These are phyloP conservation scores for Fusarium liriodendri DNA, from an alignment of 2,329 filamentous ascomycete genomes.

Conservation along the genomic window DNA sequence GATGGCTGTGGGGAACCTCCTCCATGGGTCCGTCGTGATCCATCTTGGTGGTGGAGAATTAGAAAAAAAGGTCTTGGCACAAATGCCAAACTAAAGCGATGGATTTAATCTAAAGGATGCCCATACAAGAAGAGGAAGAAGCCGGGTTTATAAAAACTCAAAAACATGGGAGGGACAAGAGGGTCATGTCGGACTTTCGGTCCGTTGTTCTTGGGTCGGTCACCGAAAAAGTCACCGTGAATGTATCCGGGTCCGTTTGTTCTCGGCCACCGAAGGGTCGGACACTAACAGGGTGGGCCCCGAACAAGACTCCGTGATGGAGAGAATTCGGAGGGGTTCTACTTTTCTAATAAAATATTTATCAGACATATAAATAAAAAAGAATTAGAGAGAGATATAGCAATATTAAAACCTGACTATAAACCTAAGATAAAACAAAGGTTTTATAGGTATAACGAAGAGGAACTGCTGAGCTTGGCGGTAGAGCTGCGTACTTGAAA, in stretches of 20 bases:
- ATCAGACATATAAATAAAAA: too few relatives aligned
- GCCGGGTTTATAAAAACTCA: background rate
- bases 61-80: background rate
- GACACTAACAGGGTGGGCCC: conserved; percentile 1
- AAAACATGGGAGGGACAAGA: background rate
- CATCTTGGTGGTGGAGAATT: background rate
- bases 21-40: conserved; percentile 16
- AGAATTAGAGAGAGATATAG: too few relatives aligned
- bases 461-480: too few relatives aligned
- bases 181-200: background rate
- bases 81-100: background rate
- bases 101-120: background rate
- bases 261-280: conserved; percentile 1
- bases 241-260: conserved; percentile 1
- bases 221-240: conserved; percentile 1
- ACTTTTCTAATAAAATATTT: too few relatives aligned
- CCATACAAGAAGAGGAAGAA: background rate
- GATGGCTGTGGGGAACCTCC: conserved; percentile 24
- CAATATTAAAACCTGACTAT: too few relatives aligned
- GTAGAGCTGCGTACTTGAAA: too few relatives aligned
- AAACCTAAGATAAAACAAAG: too few relatives aligned
- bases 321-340: background rate
- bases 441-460: too few relatives aligned
- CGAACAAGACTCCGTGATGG: background rate
- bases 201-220: conserved; percentile 3